Conservation (phyloP, 2,329 filamentous ascomycete genomes). For the Xylariales sp. region DNA sequence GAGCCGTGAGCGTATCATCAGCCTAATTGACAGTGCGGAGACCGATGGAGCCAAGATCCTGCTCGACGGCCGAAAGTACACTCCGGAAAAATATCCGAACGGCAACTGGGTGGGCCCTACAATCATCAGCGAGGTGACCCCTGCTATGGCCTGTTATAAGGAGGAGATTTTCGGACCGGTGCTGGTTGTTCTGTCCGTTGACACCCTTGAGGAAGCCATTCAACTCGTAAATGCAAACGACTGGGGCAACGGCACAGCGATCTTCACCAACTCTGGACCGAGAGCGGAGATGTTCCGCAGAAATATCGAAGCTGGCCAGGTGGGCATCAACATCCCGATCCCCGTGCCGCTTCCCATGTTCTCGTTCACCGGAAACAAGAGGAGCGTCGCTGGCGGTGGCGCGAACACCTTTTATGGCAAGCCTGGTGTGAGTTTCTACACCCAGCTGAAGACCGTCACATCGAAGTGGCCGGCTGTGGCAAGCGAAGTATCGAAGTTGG, state of each 20-base stretch:
- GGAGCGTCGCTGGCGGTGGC: slow-evolving; percentile 84
- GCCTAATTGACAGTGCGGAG: slow-evolving; percentile 70
- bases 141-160: slow-evolving; percentile 76
- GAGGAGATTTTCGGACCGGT: slow-evolving; percentile 86
- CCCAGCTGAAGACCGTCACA: slow-evolving; percentile 95
- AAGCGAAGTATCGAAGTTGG: no score
- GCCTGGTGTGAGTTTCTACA: slow-evolving; percentile 90
- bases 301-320: slow-evolving; percentile 78
- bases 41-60: slow-evolving; percentile 76
- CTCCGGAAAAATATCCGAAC: slow-evolving; percentile 72
- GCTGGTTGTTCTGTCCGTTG: slow-evolving; percentile 75
- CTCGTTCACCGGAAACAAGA: slow-evolving; percentile 76
- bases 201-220: slow-evolving; percentile 74
- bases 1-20: slow-evolving; percentile 73
- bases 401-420: slow-evolving; percentile 96
- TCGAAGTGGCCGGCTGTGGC: no score
- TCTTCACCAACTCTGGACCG: slow-evolving; percentile 75
- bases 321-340: slow-evolving; percentile 81
- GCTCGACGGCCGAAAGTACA: slow-evolving; percentile 73
- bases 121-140: slow-evolving; percentile 75
- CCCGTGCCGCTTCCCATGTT: slow-evolving; percentile 68
- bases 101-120: slow-evolving; percentile 83
- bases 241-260: slow-evolving; percentile 81
- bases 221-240: slow-evolving; percentile 80
- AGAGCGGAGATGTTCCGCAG: slow-evolving; percentile 75